Evolutionary conservation across 257 asterid genomes (phyloP).

Genomic region (Salvia hispanica): DNA sequence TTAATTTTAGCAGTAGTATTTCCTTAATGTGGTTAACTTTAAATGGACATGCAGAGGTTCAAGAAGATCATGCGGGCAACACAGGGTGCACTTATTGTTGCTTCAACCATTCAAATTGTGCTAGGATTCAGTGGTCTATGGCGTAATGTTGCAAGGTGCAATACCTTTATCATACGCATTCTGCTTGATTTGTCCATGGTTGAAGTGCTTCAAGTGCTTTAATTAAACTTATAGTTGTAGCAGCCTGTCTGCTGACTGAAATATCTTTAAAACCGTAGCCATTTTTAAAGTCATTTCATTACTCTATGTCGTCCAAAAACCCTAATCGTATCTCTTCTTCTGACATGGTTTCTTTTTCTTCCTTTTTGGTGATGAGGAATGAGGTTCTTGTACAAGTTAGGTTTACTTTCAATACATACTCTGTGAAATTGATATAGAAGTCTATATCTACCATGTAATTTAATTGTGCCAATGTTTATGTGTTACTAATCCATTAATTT

Average conservation of each 20-base stretch:
- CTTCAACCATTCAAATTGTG: conserved; percentile 87
- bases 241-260: neutral
- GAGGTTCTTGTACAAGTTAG: neutral
- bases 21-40: conserved; percentile 9
- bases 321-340: neutral
- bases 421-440: neutral
- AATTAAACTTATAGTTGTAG: neutral
- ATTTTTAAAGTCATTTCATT: neutral
- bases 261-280: neutral
- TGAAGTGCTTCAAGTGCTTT: neutral
- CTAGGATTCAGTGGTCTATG: conserved; percentile 97
- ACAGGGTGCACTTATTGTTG: conserved; percentile 90
- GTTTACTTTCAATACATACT: neutral
- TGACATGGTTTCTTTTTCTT: neutral
- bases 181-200: neutral
- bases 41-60: conserved; percentile 57
- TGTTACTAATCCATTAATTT: conserved; percentile 29
- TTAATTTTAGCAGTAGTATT: neutral
- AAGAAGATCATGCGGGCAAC: conserved; percentile 92
- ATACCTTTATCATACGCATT: conserved; percentile 2
- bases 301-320: neutral
- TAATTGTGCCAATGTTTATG: neutral
- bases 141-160: conserved; percentile 83
- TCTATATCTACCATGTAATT: neutral
- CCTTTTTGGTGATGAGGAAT: neutral